These are phyloP conservation scores for Macrolepiota dolichaula DNA, from an alignment of 768 basidiomycete species.

Conservation along the genomic window DNA sequence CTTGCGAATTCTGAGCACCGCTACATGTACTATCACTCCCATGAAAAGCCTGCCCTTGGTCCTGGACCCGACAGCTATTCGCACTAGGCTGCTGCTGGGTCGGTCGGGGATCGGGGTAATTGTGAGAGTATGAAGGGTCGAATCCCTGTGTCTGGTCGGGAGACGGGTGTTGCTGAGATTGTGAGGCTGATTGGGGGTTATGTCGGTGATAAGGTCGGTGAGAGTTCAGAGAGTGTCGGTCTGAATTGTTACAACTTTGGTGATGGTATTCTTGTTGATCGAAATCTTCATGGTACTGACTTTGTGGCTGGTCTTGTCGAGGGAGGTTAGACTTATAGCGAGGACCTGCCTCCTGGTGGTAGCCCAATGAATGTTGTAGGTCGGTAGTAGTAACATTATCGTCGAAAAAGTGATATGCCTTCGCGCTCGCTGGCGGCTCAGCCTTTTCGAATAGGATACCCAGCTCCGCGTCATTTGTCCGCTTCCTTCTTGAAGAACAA, in stretches of 20 bases:
- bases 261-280: neutral
- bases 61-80: neutral
- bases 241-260: too few species aligned
- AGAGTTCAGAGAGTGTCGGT: neutral
- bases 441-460: neutral
- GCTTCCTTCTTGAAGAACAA: neutral
- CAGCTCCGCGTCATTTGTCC: neutral
- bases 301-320: neutral
- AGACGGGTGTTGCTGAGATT: neutral
- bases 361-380: neutral
- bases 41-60: neutral
- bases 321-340: neutral
- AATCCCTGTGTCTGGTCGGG: neutral
- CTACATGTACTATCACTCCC: neutral
- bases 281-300: neutral
- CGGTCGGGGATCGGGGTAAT: neutral
- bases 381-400: neutral
- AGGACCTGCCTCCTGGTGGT: neutral
- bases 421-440: neutral
- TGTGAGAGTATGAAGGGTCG: neutral
- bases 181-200: neutral
- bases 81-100: neutral
- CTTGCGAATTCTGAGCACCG: neutral
- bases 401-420: neutral
- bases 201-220: neutral